Evolutionary conservation across 148 eudicot species (phyloP).

Genomic region (Rhododendron mucronatum): DNA sequence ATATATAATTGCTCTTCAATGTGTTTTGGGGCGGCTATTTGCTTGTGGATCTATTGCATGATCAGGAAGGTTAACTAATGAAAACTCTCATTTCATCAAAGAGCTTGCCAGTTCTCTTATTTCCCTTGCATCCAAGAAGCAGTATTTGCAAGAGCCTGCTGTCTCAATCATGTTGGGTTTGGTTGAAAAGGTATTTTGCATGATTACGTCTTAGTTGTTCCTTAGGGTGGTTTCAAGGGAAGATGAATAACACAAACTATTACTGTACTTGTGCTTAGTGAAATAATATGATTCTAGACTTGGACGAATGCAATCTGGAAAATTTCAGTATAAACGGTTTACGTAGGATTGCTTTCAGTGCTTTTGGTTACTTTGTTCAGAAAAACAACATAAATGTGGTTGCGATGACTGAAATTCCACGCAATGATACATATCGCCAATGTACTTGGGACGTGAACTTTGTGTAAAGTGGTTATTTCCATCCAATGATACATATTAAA

Average conservation of each 20-base stretch:
- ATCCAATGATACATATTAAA: not conserved
- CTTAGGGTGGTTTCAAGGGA: not conserved
- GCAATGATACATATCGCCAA: not conserved
- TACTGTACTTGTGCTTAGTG: no score
- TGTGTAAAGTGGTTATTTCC: not conserved
- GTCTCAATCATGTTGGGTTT: constrained; percentile 53
- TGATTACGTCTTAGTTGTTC: not conserved
- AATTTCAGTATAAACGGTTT: not conserved
- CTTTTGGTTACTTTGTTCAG: not conserved
- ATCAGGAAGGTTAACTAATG: constrained; percentile 66
- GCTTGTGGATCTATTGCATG: constrained; percentile 83
- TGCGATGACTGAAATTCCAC: not conserved
- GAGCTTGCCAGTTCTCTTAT: constrained; percentile 41
- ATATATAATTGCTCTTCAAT: constrained; percentile 13
- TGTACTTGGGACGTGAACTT: not conserved
- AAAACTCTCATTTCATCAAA: constrained; percentile 46
- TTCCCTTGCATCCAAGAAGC: constrained; percentile 36
- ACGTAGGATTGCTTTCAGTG: not conserved
- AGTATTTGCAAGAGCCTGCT: constrained; percentile 81
- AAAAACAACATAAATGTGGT: not conserved
- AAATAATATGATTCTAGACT: not conserved
- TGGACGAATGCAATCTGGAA: not conserved
- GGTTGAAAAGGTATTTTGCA: constrained; percentile 57
- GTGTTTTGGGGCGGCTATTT: constrained; percentile 67
- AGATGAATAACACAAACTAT: no score